Percentiles rank a stretch among this genome's conserved stretches.
Evolutionary conservation across 768 basidiomycete species (phyloP).

Genomic region (Kwoniella europaea): DNA sequence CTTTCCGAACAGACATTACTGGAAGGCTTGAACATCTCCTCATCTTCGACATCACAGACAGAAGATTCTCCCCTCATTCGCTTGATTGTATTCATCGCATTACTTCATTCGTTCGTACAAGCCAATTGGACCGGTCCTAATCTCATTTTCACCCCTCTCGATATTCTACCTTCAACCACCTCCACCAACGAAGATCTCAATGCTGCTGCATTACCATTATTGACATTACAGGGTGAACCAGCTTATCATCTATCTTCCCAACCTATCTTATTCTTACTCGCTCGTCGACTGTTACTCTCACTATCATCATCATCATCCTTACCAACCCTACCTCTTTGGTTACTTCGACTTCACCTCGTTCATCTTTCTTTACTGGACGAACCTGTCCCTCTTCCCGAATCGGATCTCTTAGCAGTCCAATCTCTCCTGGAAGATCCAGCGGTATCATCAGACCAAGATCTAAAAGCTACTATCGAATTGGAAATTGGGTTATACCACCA

Average conservation of each 20-base stretch:
- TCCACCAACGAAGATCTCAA: slow-evolving; percentile 64
- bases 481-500: slow-evolving; percentile 83
- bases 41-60: slow-evolving; percentile 56
- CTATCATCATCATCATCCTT: slow-evolving; percentile 63
- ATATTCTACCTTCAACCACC: slow-evolving; percentile 52
- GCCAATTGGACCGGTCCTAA: slow-evolving; percentile 96
- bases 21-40: slow-evolving; percentile 56
- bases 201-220: slow-evolving; percentile 70
- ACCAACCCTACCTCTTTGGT: slow-evolving; percentile 75
- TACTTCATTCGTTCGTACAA: slow-evolving; percentile 88
- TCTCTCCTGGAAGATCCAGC: slow-evolving; percentile 60
- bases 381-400: slow-evolving; percentile 66
- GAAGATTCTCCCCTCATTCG: slow-evolving; percentile 61
- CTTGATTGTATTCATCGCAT: slow-evolving; percentile 74
- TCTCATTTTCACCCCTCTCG: slow-evolving; percentile 65
- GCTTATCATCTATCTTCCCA: slow-evolving; percentile 84
- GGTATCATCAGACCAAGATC: slow-evolving; percentile 64
- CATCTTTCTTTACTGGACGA: slow-evolving; percentile 82
- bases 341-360: slow-evolving; percentile 71
- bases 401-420: slow-evolving; percentile 45
- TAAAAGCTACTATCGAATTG: slow-evolving; percentile 70
- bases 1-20: slow-evolving; percentile 56
- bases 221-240: slow-evolving; percentile 88
- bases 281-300: slow-evolving; percentile 70
- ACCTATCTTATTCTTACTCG: slow-evolving; percentile 74